Conservation (phyloP, 2,329 filamentous ascomycete species). For the Tolypocladium amazonense region DNA sequence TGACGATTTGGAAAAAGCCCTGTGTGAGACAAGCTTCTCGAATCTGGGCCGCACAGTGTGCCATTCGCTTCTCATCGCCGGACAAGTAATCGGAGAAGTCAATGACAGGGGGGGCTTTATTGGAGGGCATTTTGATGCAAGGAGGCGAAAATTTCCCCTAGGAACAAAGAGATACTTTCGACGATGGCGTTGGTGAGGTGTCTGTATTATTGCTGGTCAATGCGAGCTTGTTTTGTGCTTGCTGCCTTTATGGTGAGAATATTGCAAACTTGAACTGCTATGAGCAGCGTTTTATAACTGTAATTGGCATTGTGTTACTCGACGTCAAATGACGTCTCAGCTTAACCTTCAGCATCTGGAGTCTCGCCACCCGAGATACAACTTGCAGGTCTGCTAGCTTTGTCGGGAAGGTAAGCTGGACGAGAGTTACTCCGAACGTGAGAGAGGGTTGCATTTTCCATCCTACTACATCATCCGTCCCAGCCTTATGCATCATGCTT, state of each 20-base stretch:
- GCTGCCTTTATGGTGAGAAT: too few species aligned
- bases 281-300: not conserved
- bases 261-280: not conserved
- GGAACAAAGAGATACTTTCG: not conserved
- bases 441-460: not conserved
- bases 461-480: not conserved
- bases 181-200: not conserved
- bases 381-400: not conserved
- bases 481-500: too few species aligned
- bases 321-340: not conserved
- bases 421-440: not conserved
- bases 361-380: not conserved
- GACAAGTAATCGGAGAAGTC: not conserved
- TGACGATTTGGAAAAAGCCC: not conserved
- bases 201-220: not conserved
- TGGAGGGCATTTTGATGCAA: not conserved
- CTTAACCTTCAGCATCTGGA: not conserved
- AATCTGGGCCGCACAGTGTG: not conserved
- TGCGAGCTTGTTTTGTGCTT: too few species aligned
- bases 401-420: not conserved
- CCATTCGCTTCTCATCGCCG: not conserved
- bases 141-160: not conserved
- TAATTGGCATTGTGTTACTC: not conserved
- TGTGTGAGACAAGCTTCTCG: not conserved
- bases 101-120: not conserved